Evolutionary conservation across 106 monocot genomes (phyloP), one percentile per base, ranked within the genome.

Genomic region (Triglochin maritima): DNA sequence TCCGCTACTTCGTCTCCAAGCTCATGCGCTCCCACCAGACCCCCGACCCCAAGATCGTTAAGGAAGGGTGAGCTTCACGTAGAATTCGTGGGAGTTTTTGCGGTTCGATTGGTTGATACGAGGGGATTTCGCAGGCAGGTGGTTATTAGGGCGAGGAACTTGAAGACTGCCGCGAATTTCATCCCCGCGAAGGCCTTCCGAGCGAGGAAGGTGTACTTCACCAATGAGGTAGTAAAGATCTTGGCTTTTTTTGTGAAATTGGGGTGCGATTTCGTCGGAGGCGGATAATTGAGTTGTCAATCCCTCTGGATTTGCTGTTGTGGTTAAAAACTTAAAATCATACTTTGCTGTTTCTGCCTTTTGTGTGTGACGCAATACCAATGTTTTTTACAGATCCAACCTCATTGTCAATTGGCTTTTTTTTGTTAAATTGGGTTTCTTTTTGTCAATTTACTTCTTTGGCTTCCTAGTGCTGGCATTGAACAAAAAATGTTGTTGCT

Each of bases 1-100:
- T 99, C 79, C 88, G 98, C 59, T 84, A 86, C 82, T 99, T 99
- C 84, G 92, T 99, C 72, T 67, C 88, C 72, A 99, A 99, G 82
- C 92, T 99, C 78, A 83, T 89, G 86, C 82, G 92, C 15, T 88
- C 98, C 17, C 56, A 80, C 53, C 88, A 78, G 68, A 7, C 66
- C 64, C 88, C 82, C 56, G 98, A 99, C 63, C 50, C 52, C 64
- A 99, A 92, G 81, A 50, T 78, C 72, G 79, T 99, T 71, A 86
- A 74, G 68, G 98, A 99, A 81, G 98, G 92, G 98, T 89, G 62
- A 7, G 53, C 14, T 9, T 4, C 46, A 46, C 9, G 10, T 45
- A 44, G 9, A 62, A 4, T 45, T 17, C 46, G 62, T 2, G 3
- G 4, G 55, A 3, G 10, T 64, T 4, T 17, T 13, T 15, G 5